phyloP scores from a whole-genome alignment of 768 basidiomycete genomes.

The Nidularia sp. region DNA sequence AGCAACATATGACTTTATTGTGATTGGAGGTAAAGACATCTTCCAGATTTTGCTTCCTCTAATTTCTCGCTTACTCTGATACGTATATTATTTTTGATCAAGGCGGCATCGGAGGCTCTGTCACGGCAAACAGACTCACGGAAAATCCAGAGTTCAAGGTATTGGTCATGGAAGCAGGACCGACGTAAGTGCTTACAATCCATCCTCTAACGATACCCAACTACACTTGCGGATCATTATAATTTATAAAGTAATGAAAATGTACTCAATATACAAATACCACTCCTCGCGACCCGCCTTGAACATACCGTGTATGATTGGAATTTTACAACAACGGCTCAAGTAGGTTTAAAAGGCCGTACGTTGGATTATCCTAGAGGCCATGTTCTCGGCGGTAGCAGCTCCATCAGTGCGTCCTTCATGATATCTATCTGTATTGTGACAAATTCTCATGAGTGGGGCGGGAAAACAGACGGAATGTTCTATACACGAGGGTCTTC shows the following conservation, averaged over 20 bases:
- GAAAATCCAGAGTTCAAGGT: conserved; percentile 17
- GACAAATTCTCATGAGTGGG: not conserved
- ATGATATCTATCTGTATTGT: not conserved
- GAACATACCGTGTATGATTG: conserved; percentile 18
- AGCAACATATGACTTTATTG: not conserved
- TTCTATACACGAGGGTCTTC: conserved; percentile 23
- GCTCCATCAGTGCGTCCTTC: conserved; percentile 20
- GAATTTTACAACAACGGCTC: conserved; percentile 28
- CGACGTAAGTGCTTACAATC: conserved; percentile 11
- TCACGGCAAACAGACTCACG: conserved; percentile 22
- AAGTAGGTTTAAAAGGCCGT: conserved; percentile 17
- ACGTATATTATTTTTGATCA: not conserved
- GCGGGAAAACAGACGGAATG: conserved; percentile 20
- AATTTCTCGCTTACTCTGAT: too few species aligned
- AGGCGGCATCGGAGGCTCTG: conserved; percentile 23
- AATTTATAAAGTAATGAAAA: conserved; percentile 11
- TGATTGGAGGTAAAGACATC: not conserved
- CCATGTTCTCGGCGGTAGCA: conserved; percentile 24
- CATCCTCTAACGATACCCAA: not conserved
- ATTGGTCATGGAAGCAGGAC: conserved; percentile 25
- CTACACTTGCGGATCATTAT: not conserved
- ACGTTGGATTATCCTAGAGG: conserved; percentile 20
- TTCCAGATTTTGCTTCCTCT: not conserved
- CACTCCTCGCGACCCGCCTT: conserved; percentile 3
- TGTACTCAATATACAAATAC: conserved; percentile 10